A percentile compares a stretch with the other conserved stretches of the same genome.
These are phyloP conservation scores for Aeschynomene evenia DNA, from an alignment of 306 rosid genomes.

Conservation along the genomic window DNA sequence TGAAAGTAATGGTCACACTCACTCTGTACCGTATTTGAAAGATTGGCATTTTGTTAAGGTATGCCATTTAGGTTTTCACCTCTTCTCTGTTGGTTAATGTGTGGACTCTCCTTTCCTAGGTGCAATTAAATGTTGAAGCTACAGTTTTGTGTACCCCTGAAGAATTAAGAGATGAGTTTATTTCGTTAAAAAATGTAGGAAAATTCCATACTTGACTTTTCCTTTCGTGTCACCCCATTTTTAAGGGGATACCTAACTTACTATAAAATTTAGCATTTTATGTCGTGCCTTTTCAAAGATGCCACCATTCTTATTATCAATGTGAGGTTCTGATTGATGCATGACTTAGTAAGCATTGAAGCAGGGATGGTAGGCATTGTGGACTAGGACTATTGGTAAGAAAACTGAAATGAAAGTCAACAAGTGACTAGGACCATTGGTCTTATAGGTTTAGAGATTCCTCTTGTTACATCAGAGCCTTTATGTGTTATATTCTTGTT, in stretches of 20 bases:
- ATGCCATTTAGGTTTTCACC: background rate
- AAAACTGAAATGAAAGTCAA: slow-evolving; percentile 10
- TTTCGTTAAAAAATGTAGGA: background rate
- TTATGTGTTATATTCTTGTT: slow-evolving; percentile 22
- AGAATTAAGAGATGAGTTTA: background rate
- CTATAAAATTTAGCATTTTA: background rate
- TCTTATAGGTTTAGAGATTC: background rate
- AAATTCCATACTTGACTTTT: background rate
- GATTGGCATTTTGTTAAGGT: slow-evolving; percentile 99
- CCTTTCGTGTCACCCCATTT: background rate
- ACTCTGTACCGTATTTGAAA: slow-evolving; percentile 71
- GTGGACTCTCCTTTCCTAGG: background rate
- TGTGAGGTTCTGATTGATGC: background rate
- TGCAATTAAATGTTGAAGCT: slow-evolving; percentile 6
- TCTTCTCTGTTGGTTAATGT: background rate
- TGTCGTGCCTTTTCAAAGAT: background rate
- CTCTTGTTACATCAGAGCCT: background rate
- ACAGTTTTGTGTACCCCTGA: background rate
- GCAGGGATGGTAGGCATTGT: background rate
- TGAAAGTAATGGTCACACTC: slow-evolving; percentile 22
- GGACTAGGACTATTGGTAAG: background rate
- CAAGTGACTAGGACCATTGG: background rate
- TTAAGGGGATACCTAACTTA: background rate
- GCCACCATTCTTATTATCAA: background rate
- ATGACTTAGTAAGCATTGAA: background rate